Evolutionary conservation across 148 eudicot species (phyloP).

Genomic region (Camellia lanceoleosa): DNA sequence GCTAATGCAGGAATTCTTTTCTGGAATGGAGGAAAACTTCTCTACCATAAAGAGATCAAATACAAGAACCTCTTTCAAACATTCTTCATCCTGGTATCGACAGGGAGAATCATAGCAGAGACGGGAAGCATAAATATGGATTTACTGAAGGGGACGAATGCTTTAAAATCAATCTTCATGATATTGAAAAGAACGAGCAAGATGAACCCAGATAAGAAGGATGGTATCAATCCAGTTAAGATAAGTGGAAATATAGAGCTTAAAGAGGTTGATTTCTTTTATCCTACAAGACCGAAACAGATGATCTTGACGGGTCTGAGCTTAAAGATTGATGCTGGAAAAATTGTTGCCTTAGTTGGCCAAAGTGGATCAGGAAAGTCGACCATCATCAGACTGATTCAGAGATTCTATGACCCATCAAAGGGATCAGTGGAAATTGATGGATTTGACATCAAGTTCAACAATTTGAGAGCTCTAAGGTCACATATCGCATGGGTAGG

Average conservation of each 20-base stretch:
- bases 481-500: constrained; percentile 37
- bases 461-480: constrained; percentile 34
- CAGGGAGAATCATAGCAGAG: constrained; percentile 21
- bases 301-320: constrained; percentile 16
- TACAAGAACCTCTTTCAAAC: constrained; percentile 15
- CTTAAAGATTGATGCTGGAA: constrained; percentile 25
- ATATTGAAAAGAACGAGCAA: constrained; percentile 11
- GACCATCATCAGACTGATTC: constrained; percentile 27
- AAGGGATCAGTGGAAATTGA: constrained; percentile 29
- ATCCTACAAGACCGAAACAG: constrained; percentile 19
- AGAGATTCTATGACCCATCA: constrained; percentile 32
- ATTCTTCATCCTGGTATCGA: constrained; percentile 15
- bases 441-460: constrained; percentile 25
- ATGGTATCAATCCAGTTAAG: constrained; percentile 6
- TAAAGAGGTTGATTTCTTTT: constrained; percentile 23
- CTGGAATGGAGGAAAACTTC: constrained; percentile 27
- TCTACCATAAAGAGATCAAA: not conserved
- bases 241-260: constrained; percentile 23
- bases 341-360: constrained; percentile 24
- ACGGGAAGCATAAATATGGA: constrained; percentile 17
- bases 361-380: constrained; percentile 29
- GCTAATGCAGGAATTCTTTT: constrained; percentile 8
- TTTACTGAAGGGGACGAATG: constrained; percentile 3
- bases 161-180: constrained; percentile 8
- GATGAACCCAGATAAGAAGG: constrained; percentile 2